Percentiles rank a stretch among this genome's conserved stretches.
These are phyloP conservation scores for Nemania diffusa DNA, from an alignment of 2,329 filamentous ascomycete species.

Conservation along the genomic window DNA sequence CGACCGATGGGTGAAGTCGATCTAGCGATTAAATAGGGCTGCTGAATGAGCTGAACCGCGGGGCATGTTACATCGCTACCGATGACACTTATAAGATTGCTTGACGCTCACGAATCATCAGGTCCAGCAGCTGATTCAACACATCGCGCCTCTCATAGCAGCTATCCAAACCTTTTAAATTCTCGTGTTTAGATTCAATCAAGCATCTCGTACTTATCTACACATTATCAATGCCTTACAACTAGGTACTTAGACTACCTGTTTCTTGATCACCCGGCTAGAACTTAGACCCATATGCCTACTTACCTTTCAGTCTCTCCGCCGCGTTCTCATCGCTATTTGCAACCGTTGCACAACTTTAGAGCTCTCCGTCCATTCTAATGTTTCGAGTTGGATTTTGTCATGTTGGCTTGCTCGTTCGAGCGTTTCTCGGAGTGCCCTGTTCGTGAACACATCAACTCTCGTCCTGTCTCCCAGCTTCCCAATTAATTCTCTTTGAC, in stretches of 20 bases:
- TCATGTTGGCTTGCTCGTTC: constrained; percentile 6
- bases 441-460: constrained; percentile 1
- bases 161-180: background rate
- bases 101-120: background rate
- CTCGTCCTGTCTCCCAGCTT: background rate
- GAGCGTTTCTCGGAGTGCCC: constrained; percentile 2
- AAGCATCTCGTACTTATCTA: too few species aligned
- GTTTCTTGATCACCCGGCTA: background rate
- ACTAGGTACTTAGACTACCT: too few species aligned
- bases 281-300: background rate
- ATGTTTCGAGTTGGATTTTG: constrained; percentile 2
- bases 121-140: background rate
- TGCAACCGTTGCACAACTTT: background rate
- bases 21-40: too few species aligned
- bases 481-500: background rate
- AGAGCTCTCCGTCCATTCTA: background rate
- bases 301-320: background rate
- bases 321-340: background rate
- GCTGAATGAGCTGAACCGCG: constrained; percentile 10
- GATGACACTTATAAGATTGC: background rate
- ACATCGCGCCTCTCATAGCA: background rate
- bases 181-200: background rate
- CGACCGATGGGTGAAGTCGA: too few species aligned
- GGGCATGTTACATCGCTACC: background rate
- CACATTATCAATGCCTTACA: too few species aligned